Conservation (phyloP, 371 early-diverging fungal species). For the Nematocida ironsii region DNA sequence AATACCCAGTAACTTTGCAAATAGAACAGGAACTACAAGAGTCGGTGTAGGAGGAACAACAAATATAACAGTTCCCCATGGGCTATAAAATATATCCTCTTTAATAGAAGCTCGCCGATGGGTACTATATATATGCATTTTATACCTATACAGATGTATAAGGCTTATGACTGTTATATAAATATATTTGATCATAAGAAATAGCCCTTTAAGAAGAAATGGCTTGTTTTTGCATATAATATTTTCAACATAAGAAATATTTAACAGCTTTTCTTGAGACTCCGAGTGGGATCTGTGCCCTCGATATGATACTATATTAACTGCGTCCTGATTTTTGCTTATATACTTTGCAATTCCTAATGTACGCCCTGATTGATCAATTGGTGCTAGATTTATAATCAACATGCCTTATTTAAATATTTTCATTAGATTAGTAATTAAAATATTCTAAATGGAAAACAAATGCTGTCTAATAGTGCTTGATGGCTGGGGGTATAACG, state of each 20-base stretch:
- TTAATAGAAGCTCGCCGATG: neutral
- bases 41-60: conserved; percentile 38
- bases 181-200: conserved; percentile 9
- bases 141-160: conserved; percentile 1
- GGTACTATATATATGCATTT: neutral
- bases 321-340: neutral
- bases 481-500: conserved; percentile 70
- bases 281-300: neutral
- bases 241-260: conserved; percentile 13
- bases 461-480: conserved; percentile 69
- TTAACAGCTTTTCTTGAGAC: neutral
- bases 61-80: conserved; percentile 32
- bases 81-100: neutral
- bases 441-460: conserved; percentile 7
- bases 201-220: neutral
- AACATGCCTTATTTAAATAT: conserved; percentile 29
- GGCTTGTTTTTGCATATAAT: conserved; percentile 13
- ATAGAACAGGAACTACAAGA: conserved; percentile 23
- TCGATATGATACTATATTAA: conserved; percentile 15
- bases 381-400: conserved; percentile 48
- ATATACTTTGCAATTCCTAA: conserved; percentile 22
- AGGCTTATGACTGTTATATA: conserved; percentile 5
- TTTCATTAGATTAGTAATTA: neutral
- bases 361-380: conserved; percentile 53
- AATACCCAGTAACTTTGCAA: conserved; percentile 18